phyloP scores from a whole-genome alignment of 306 rosid species.

The Gillenia trifoliata region DNA sequence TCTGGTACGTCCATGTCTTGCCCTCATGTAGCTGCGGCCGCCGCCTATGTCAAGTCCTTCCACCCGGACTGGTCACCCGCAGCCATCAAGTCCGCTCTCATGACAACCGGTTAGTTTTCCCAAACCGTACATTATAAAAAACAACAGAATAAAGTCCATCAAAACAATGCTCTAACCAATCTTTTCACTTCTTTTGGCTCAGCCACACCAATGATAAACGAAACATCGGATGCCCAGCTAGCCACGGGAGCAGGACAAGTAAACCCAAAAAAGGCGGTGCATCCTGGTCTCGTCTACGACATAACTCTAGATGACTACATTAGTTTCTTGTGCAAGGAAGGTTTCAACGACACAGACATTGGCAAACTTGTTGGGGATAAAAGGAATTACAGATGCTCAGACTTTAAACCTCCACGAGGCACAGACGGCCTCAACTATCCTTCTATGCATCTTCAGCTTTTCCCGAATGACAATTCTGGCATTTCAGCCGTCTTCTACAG shows the following conservation, averaged over 20 bases:
- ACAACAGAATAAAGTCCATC: background rate
- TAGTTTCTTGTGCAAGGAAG: constrained; percentile 56
- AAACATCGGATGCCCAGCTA: constrained; percentile 30
- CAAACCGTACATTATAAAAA: background rate
- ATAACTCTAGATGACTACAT: constrained; percentile 34
- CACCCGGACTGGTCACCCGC: constrained; percentile 91
- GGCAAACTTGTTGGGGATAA: constrained; percentile 33
- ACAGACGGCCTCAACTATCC: constrained; percentile 85
- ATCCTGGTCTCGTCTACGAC: constrained; percentile 71
- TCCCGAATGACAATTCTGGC: constrained; percentile 11
- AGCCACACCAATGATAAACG: constrained; percentile 56
- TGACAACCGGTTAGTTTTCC: constrained; percentile 66
- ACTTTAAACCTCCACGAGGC: constrained; percentile 32
- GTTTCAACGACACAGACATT: constrained; percentile 38
- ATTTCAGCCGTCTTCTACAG: constrained; percentile 45
- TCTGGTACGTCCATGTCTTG: constrained; percentile 94
- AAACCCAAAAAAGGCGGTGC: constrained; percentile 41
- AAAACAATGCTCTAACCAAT: background rate
- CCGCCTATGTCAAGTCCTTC: constrained; percentile 74
- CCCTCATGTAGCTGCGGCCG: constrained; percentile 75
- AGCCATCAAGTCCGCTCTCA: constrained; percentile 91
- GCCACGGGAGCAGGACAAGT: constrained; percentile 77
- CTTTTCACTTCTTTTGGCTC: constrained; percentile 14
- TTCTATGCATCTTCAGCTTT: constrained; percentile 44
- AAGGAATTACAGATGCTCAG: constrained; percentile 37